Percentiles rank a stretch among this genome's conserved stretches.
Conservation (phyloP, 306 rosid genomes). For the Lotus japonicus region DNA sequence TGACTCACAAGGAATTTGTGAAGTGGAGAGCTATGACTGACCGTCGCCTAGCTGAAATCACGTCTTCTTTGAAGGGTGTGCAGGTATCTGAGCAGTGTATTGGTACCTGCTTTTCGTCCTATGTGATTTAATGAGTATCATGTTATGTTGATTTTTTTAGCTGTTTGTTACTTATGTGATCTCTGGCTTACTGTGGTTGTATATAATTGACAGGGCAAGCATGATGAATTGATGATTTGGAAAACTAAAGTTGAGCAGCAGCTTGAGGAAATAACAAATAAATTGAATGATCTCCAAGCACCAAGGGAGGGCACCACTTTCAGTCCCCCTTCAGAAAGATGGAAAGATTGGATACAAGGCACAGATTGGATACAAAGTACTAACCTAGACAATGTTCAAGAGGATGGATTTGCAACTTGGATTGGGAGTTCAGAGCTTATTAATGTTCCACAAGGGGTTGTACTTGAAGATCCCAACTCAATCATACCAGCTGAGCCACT, state of each 20-base stretch:
- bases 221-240: slow-evolving; percentile 57
- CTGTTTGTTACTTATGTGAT: neutral
- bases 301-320: slow-evolving; percentile 33
- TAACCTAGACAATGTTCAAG: slow-evolving; percentile 45
- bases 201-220: slow-evolving; percentile 45
- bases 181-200: slow-evolving; percentile 12
- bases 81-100: slow-evolving; percentile 42
- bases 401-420: slow-evolving; percentile 56
- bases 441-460: slow-evolving; percentile 36
- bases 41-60: slow-evolving; percentile 41
- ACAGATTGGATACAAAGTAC: slow-evolving; percentile 63
- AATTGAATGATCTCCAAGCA: slow-evolving; percentile 43
- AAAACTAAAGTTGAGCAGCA: slow-evolving; percentile 63
- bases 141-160: neutral
- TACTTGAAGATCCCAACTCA: slow-evolving; percentile 33
- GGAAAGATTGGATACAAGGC: slow-evolving; percentile 76
- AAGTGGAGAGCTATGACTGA: slow-evolving; percentile 60
- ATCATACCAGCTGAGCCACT: slow-evolving; percentile 32
- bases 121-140: neutral
- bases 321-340: slow-evolving; percentile 53
- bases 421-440: slow-evolving; percentile 45
- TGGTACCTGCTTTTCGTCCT: neutral
- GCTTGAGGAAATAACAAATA: slow-evolving; percentile 45
- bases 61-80: slow-evolving; percentile 58
- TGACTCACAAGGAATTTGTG: slow-evolving; percentile 46